Percentiles rank a stretch among this genome's conserved stretches.
Conservation (phyloP, 2,329 filamentous ascomycete genomes). For the Penicillium verrucosum region DNA sequence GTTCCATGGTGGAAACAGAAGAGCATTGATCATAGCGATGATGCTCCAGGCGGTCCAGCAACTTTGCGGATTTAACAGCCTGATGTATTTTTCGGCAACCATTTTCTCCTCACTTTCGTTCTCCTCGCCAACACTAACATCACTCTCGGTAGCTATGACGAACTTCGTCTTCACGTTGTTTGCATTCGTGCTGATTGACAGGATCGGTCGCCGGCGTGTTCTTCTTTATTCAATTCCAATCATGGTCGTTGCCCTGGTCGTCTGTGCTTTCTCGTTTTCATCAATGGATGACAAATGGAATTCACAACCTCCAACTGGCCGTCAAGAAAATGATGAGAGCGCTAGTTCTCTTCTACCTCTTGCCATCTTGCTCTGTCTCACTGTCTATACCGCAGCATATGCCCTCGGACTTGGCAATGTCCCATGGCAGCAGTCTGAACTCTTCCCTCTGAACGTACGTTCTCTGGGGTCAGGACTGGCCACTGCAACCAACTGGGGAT, state of each 20-base stretch:
- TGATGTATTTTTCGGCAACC: conserved; percentile 89
- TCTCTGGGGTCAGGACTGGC: conserved; percentile 60
- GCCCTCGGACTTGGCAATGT: conserved; percentile 87
- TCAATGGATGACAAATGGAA: conserved; percentile 52
- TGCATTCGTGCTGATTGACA: conserved; percentile 74
- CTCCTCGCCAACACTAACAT: conserved; percentile 72
- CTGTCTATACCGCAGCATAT: conserved; percentile 80
- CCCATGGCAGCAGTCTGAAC: conserved; percentile 93
- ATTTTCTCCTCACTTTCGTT: conserved; percentile 78
- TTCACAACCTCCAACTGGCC: conserved; percentile 16
- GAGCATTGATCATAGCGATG: conserved; percentile 80
- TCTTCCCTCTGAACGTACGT: conserved; percentile 69
- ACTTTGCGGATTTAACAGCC: conserved; percentile 82
- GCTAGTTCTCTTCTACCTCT: conserved; percentile 33
- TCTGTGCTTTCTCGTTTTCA: conserved; percentile 70
- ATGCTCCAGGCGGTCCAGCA: conserved; percentile 85
- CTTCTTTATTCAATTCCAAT: conserved; percentile 79
- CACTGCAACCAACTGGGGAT: conserved; percentile 79
- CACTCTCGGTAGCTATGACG: conserved; percentile 74
- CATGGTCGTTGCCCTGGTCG: conserved; percentile 70
- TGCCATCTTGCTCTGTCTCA: conserved; percentile 70
- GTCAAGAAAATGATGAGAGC: conserved; percentile 22
- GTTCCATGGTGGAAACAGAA: conserved; percentile 50
- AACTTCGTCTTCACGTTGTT: conserved; percentile 78
- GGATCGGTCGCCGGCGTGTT: conserved; percentile 72